A percentile compares a stretch with the other conserved stretches of the same genome.
These are phyloP conservation scores for Crucibulum laeve DNA, from an alignment of 768 basidiomycete genomes.

Conservation along the genomic window DNA sequence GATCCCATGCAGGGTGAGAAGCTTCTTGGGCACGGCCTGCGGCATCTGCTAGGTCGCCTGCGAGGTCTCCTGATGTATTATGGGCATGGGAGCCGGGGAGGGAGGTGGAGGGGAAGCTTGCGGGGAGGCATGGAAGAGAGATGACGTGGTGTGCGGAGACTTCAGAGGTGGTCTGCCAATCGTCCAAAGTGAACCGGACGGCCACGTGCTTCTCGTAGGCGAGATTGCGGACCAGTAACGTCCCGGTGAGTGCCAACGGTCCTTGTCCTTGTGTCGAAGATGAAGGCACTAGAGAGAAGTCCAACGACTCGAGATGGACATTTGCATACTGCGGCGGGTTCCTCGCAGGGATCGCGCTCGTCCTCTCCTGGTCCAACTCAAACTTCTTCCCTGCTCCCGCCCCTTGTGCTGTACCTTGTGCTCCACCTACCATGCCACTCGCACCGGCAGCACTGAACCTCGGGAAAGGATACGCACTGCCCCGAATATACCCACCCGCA, in stretches of 20 bases:
- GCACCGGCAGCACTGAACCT: conserved; percentile 6
- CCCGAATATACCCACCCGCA: no score
- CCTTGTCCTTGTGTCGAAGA: not conserved
- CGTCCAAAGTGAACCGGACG: conserved; percentile 87
- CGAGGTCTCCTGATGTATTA: conserved; percentile 11
- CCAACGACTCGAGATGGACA: conserved; percentile 22
- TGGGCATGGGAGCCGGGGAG: conserved; percentile 1
- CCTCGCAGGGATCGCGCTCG: conserved; percentile 25
- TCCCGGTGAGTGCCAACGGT: conserved; percentile 53
- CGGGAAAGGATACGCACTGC: conserved; percentile 22
- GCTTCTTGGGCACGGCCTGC: conserved; percentile 13
- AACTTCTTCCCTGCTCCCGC: conserved; percentile 2
- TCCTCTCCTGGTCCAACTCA: conserved; percentile 11
- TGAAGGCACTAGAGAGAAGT: conserved; percentile 7
- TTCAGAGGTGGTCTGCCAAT: conserved; percentile 92
- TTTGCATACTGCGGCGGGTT: conserved; percentile 20
- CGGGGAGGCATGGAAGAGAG: conserved; percentile 35
- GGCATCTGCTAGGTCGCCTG: conserved; percentile 3
- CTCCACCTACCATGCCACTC: not conserved
- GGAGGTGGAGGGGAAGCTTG: conserved; percentile 13
- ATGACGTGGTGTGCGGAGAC: conserved; percentile 51
- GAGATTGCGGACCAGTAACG: conserved; percentile 80
- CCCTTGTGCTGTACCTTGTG: not conserved
- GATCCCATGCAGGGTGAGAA: conserved; percentile 39
- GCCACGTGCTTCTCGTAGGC: conserved; percentile 83